A percentile compares a stretch with the other conserved stretches of the same genome.
Evolutionary conservation across 192 early-diverging fungal species (phyloP).

Genomic region (Dissophora ornata): DNA sequence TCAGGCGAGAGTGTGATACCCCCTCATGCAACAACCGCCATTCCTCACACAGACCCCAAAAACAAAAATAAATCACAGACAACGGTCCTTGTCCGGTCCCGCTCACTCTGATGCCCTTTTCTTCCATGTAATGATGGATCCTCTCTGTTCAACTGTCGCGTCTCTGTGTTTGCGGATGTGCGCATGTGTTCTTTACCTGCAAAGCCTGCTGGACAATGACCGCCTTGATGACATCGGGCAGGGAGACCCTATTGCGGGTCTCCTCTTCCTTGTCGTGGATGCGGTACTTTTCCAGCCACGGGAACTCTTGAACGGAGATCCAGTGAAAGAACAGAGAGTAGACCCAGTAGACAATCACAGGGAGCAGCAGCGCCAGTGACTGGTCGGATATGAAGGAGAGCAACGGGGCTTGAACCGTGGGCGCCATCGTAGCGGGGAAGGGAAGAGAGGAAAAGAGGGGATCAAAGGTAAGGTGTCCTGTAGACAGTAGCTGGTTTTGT

Average conservation of each 20-base stretch:
- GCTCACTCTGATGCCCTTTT: neutral
- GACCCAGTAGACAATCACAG: slow-evolving; percentile 74
- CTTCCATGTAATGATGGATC: too few species aligned
- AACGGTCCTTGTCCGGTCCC: neutral
- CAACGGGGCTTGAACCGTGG: slow-evolving; percentile 51
- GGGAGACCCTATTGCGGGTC: slow-evolving; percentile 72
- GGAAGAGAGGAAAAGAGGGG: too few species aligned
- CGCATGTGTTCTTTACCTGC: slow-evolving; percentile 55
- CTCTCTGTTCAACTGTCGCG: too few species aligned
- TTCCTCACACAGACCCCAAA: slow-evolving; percentile 1
- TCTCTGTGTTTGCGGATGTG: neutral
- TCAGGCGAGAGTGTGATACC: too few species aligned
- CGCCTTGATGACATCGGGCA: slow-evolving; percentile 68
- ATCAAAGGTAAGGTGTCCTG: too few species aligned
- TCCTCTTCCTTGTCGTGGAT: slow-evolving; percentile 69
- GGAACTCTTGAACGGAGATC: slow-evolving; percentile 66
- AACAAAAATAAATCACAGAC: neutral
- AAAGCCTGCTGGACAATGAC: slow-evolving; percentile 78
- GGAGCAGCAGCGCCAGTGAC: slow-evolving; percentile 62
- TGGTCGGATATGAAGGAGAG: slow-evolving; percentile 63
- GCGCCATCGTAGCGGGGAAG: slow-evolving; percentile 30
- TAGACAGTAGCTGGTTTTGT: too few species aligned
- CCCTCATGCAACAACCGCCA: neutral
- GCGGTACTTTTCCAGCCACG: slow-evolving; percentile 76
- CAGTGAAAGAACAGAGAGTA: slow-evolving; percentile 76